Base-by-base conservation (phyloP, 441 rosid genomes). In the Bruguiera hainesii region DNA sequence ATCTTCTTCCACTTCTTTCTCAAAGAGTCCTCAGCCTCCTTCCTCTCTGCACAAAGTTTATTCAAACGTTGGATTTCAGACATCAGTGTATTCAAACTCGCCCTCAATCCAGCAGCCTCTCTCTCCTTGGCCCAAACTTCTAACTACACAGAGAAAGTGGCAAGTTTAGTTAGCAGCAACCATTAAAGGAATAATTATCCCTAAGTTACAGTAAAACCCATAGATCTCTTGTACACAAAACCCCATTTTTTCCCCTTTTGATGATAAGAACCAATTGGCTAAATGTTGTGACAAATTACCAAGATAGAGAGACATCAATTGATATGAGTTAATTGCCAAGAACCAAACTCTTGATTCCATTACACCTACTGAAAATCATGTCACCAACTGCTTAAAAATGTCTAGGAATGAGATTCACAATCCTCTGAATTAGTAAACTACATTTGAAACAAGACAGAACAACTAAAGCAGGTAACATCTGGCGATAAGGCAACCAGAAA, bases 61-160 rank as follows among this genome's bases (percentile, higher is more conserved):
- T 91, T 84, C 72, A 94, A 74, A 52, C 97, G 86, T 52, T 91
- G 85, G 63, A 88, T 85, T 81, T 94, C 97, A 76, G 92, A 87
- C 76, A 79, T 79, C 85, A 94, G 75, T 48, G 96, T 88, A 73
- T 81, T 89, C 81, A 91, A 78, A 81, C 99, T 88, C 75, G 97
- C 94, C 76, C 87, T 87, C 79, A 91, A 73, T 63, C 99, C 98
- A 77, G 92, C 83, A 63, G 83, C 89, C 81, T 94, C 99, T 77
- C 99, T 89, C 80, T 91, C 97, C 82, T 89, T 94, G 73, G 86
- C 85, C 98, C 97, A 91, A 74, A 91, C 92, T 76, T 94, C 97
- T 84, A 94, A 75, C 98, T 94, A 80, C 79, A 77, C 13, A 21
- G 18, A 11, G 53, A 65, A 67, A 70, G 58, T 18, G 60, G 71